Conservation (phyloP, 441 rosid genomes). For the Viola pubescens region DNA sequence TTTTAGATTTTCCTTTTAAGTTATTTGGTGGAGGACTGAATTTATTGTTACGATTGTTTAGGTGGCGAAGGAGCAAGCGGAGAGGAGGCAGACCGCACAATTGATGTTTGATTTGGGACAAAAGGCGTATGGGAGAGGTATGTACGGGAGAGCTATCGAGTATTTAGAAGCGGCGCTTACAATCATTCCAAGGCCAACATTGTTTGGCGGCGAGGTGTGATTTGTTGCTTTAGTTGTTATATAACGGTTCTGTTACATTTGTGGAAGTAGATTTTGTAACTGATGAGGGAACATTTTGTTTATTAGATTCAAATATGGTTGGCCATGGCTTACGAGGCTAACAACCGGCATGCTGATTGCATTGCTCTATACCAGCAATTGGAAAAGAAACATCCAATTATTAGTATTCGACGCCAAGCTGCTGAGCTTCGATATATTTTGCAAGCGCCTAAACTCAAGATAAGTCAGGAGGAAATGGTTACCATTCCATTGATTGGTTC, state of each 20-base stretch:
- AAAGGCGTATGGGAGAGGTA: conserved; percentile 83
- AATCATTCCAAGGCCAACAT: conserved; percentile 67
- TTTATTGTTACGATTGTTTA: conserved; percentile 10
- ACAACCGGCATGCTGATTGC: conserved; percentile 79
- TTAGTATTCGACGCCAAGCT: conserved; percentile 88
- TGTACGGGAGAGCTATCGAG: conserved; percentile 80
- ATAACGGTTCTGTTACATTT: background rate
- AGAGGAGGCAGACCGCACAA: conserved; percentile 78
- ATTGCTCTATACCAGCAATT: conserved; percentile 76
- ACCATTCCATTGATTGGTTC: conserved; percentile 79
- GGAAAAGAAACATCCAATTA: conserved; percentile 70
- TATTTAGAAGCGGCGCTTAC: conserved; percentile 93
- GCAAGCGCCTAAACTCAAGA: conserved; percentile 95
- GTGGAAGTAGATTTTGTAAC: background rate
- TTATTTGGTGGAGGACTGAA: background rate
- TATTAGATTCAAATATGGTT: conserved; percentile 93
- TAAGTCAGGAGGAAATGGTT: conserved; percentile 90
- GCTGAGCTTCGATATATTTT: conserved; percentile 79
- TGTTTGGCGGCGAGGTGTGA: conserved; percentile 96
- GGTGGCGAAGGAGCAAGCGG: conserved; percentile 92
- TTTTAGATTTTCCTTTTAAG: background rate
- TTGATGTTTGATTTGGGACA: conserved; percentile 93
- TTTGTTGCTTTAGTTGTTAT: background rate
- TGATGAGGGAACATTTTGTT: background rate
- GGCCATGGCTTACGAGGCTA: conserved; percentile 97